Evolutionary conservation across 768 basidiomycete genomes (phyloP), one percentile per base, ranked within the genome.

Genomic region (Amanita rubescens): DNA sequence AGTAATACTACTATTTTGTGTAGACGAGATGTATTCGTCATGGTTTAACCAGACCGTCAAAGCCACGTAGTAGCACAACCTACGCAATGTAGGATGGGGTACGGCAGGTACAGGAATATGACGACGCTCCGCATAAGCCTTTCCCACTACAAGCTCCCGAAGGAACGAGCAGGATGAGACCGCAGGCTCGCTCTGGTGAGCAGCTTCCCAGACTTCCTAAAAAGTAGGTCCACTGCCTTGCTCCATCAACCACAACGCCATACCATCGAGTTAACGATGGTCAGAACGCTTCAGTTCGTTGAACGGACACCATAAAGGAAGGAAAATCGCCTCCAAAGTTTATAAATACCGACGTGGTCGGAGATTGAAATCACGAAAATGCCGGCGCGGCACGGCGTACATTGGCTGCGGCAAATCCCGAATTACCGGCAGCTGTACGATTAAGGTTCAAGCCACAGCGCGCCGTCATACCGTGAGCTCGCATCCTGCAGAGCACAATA

Each of bases 361-460:
- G 48, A 49, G 48, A 49, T 37, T 49, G 10, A 49, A 49, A 35
- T 19, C 9, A 5, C 27, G 12, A 35, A n/a, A n/a, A n/a, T n/a
- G n/a, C n/a, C n/a, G n/a, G n/a, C n/a, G n/a, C n/a, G n/a, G n/a
- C n/a, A n/a, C n/a, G n/a, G n/a, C n/a, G n/a, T n/a, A n/a, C n/a
- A n/a, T n/a, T 14, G 5, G 6, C 35, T 45, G n/a, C 62, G 64
- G 62, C 14, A 41, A n/a, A 24, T 49, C 22, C 64, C 64, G 59
- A 51, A 34, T n/a, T 6, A 7, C 7, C 34, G 37, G 35, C 3
- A 69, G 67, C 73, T 76, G 59, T 57, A 65, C 55, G 60, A 64
- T 65, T 74, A 74, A 73, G 68, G 73, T 75, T 75, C 64, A 69
- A 75, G 75, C 73, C 75, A 75, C 75, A 54, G 51, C 39, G n/a